phyloP scores from a whole-genome alignment of 1,139 yeast species.

The Candida sp. region DNA sequence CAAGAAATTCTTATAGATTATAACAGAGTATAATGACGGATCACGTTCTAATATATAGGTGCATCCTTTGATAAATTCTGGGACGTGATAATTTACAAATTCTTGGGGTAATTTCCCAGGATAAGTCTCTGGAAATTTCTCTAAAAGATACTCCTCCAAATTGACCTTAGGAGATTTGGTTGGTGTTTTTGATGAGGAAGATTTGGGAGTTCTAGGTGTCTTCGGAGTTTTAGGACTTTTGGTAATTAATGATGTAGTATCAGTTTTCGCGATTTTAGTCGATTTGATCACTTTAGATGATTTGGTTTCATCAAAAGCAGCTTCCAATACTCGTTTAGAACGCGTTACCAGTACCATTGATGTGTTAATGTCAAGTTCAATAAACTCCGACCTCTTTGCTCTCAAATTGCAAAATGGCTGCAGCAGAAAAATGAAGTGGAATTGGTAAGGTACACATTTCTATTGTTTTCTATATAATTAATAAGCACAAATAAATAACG shows the following conservation, averaged over 20 bases:
- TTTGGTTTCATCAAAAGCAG: neutral
- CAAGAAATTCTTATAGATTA: conserved; percentile 28
- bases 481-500: too few species aligned
- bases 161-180: conserved; percentile 7
- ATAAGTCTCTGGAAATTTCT: conserved; percentile 19
- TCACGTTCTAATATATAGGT: conserved; percentile 38
- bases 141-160: conserved; percentile 27
- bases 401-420: neutral
- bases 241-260: neutral
- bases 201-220: conserved; percentile 1
- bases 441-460: neutral
- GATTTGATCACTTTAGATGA: neutral
- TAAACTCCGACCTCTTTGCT: neutral
- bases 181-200: conserved; percentile 1
- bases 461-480: too few species aligned
- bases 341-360: conserved; percentile 1
- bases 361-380: neutral
- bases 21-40: conserved; percentile 35
- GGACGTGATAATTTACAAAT: conserved; percentile 40
- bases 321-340: conserved; percentile 1
- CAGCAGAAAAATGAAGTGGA: too few species aligned
- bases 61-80: conserved; percentile 42
- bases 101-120: conserved; percentile 33
- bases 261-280: neutral
- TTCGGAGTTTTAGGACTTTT: neutral